phyloP scores from a whole-genome alignment of 257 asterid species.

The Fraxinus anomala region DNA sequence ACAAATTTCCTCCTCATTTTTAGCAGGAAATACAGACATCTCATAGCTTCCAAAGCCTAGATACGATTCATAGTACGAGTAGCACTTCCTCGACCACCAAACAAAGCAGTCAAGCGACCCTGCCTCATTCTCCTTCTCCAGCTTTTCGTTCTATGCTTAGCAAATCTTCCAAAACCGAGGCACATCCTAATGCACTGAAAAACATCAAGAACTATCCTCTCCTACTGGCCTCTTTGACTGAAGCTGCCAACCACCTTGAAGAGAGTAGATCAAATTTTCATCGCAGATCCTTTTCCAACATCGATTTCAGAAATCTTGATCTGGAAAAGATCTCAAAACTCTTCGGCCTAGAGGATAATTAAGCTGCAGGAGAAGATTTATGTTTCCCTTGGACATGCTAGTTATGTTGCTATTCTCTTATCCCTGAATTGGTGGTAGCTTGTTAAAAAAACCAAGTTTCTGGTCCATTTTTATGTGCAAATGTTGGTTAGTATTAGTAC shows the following conservation, averaged over 20 bases:
- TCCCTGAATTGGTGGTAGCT: neutral
- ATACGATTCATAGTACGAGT: slow-evolving; percentile 38
- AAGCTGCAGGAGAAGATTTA: neutral
- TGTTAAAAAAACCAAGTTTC: neutral
- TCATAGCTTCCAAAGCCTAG: slow-evolving; percentile 35
- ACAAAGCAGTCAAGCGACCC: slow-evolving; percentile 29
- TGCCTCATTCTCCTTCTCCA: slow-evolving; percentile 67
- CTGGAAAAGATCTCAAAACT: slow-evolving; percentile 65
- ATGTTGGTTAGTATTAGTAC: neutral
- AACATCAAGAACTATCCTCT: slow-evolving; percentile 86
- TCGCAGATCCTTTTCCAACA: slow-evolving; percentile 58
- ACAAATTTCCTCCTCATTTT: neutral
- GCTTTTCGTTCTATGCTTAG: slow-evolving; percentile 45
- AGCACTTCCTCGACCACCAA: slow-evolving; percentile 44
- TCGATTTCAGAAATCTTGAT: slow-evolving; percentile 65
- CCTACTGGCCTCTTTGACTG: slow-evolving; percentile 72
- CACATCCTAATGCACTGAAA: slow-evolving; percentile 83
- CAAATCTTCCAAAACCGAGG: slow-evolving; percentile 70
- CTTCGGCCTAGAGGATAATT: slow-evolving; percentile 52
- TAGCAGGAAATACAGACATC: slow-evolving; percentile 42
- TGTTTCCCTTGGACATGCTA: neutral
- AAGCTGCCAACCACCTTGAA: slow-evolving; percentile 67
- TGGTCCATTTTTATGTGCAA: neutral
- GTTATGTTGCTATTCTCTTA: slow-evolving; percentile 1
- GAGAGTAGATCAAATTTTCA: slow-evolving; percentile 60